These are phyloP conservation scores for Pascua sp. DNA, from an alignment of 1,284 basidiomycete species.

Conservation along the genomic window DNA sequence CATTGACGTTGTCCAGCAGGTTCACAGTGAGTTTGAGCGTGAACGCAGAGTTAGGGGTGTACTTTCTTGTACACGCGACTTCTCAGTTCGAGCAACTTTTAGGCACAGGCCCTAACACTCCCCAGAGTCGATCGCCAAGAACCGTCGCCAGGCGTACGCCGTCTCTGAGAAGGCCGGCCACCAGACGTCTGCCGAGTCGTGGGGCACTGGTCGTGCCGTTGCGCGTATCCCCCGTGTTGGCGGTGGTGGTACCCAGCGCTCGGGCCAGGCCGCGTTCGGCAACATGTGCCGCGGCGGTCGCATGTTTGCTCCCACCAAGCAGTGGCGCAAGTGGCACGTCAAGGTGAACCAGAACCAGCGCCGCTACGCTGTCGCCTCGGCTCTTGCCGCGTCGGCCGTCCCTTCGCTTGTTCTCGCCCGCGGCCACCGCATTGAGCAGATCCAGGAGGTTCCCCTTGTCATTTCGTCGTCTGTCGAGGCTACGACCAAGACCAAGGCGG, in stretches of 20 bases:
- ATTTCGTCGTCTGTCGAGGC: constrained; percentile 75
- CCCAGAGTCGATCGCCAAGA: constrained; percentile 95
- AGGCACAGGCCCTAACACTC: neutral
- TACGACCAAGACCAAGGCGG: constrained; percentile 95
- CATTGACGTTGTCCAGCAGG: constrained; percentile 95
- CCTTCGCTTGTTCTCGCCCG: constrained; percentile 98
- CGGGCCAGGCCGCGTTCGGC: constrained; percentile 98
- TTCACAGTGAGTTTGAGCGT: constrained; percentile 76
- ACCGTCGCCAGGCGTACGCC: constrained; percentile 95
- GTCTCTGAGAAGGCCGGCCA: constrained; percentile 98
- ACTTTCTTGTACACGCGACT: too few relatives aligned
- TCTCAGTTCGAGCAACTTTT: neutral
- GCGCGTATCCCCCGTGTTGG: constrained; percentile 99
- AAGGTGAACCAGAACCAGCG: constrained; percentile 99
- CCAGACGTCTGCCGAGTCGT: constrained; percentile 93
- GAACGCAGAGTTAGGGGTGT: neutral
- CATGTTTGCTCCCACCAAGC: constrained; percentile 99
- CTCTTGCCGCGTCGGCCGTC: constrained; percentile 94
- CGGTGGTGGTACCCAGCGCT: constrained; percentile 97
- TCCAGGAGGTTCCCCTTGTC: constrained; percentile 96
- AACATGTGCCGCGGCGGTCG: constrained; percentile 99
- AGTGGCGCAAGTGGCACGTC: constrained; percentile 99
- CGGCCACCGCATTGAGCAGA: constrained; percentile 97
- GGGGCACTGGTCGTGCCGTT: constrained; percentile 99
- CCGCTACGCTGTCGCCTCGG: constrained; percentile 96